Base-by-base conservation (phyloP, 495 filamentous ascomycete genomes). In the Niebla homalea region DNA sequence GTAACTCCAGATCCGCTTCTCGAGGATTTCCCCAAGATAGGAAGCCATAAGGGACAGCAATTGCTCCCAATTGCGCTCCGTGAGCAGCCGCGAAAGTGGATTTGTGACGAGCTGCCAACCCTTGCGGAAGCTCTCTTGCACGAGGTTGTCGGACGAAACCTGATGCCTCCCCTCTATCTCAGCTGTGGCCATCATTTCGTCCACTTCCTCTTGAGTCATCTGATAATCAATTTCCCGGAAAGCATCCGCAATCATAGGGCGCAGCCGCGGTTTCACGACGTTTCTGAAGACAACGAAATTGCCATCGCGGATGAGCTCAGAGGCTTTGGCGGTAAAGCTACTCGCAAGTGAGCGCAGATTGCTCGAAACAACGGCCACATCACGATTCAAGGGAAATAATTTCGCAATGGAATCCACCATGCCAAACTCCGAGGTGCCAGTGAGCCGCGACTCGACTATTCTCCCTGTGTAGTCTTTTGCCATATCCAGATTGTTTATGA, bases 401-500 rank as follows among this genome's bases (percentile, higher is more conserved):
- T 80, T 69, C 29, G 67, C 64, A 10, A 95, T 68, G 1, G 66
- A 58, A 25, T 59, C 61, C 6, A 18, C 19, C n/a, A 20, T 16
- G 16, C 50, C 25, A 22, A 63, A 65, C 19, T 60, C 48, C 12
- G 60, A 60, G 23, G 48, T 52, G 51, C 58, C 47, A 50, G 70
- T 73, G 11, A 85, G 61, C 45, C 81, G 77, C 38, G 77, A 72
- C 39, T 79, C 69, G 46, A 96, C 78, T 56, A 98, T 95, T 41
- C 90, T 87, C 35, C 79, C 76, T 47, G 89, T 73, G 65, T 98
- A 98, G 59, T 95, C 88, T 51, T 83, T 81, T 14, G 85, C 81
- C 20, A 94, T 71, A 63, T 97, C 92, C 21, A 98, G 78, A 61
- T 90, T 94, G 70, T 98, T 98, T 60, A 94, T 87, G 23, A 95